phyloP scores from a whole-genome alignment of 192 early-diverging fungal genomes.

The Lobulomyces angularis region DNA sequence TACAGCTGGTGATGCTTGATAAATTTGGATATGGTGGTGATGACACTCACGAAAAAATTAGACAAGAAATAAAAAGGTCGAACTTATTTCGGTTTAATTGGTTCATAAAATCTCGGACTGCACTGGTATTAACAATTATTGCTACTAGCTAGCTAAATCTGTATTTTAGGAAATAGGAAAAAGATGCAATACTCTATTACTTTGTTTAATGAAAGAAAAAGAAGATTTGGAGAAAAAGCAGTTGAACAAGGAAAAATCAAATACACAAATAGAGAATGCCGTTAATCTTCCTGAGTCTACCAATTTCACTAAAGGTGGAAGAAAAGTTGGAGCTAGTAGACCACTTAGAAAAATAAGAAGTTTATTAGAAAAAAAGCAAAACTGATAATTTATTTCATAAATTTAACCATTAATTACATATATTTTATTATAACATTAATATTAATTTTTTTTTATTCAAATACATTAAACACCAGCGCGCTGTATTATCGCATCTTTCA shows the following conservation, averaged over 20 bases:
- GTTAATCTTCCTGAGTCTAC: too few relatives aligned
- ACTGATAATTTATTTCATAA: too few relatives aligned
- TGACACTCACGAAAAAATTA: conserved; percentile 86
- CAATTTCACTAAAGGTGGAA: too few relatives aligned
- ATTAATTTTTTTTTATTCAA: too few relatives aligned
- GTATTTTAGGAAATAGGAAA: conserved; percentile 12
- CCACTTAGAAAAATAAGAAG: too few relatives aligned
- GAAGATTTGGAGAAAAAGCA: conserved; percentile 10
- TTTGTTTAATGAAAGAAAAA: conserved; percentile 13
- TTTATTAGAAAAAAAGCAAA: too few relatives aligned
- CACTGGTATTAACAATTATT: conserved; percentile 18
- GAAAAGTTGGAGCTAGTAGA: too few relatives aligned
- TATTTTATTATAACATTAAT: too few relatives aligned
- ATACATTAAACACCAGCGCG: too few relatives aligned
- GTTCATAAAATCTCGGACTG: conserved; percentile 91
- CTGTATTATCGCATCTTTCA: too few relatives aligned
- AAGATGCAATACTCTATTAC: conserved; percentile 10
- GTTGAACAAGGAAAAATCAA: conserved; percentile 4
- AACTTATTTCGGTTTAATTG: conserved; percentile 91
- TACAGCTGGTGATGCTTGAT: conserved; percentile 67
- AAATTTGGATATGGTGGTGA: conserved; percentile 81
- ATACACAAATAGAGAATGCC: too few relatives aligned
- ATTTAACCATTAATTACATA: too few relatives aligned
- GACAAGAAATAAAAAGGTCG: conserved; percentile 67
- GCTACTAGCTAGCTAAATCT: neutral